These are phyloP conservation scores for Dendrostoma leiphaemia DNA, from an alignment of 2,329 filamentous ascomycete genomes.

Conservation along the genomic window DNA sequence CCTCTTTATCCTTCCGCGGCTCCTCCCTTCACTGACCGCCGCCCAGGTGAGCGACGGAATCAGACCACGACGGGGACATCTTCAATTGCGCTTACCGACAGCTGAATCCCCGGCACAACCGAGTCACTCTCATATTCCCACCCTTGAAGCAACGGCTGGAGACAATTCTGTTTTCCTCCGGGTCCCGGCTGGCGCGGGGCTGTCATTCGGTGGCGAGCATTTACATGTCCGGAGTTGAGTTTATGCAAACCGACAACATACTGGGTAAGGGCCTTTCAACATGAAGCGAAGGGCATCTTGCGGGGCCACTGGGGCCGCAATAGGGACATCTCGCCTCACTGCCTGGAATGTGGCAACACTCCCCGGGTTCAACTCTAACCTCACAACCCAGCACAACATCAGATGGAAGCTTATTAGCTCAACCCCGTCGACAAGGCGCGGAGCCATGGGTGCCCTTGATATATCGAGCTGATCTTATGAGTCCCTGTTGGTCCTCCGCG, in stretches of 20 bases:
- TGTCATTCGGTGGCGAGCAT: too few species aligned
- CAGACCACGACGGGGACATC: neutral
- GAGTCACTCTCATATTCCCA: neutral
- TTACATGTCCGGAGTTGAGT: too few species aligned
- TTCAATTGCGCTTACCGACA: neutral
- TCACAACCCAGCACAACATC: too few species aligned
- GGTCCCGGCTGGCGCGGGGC: too few species aligned
- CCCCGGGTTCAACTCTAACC: neutral
- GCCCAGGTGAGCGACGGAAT: neutral
- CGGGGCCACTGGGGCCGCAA: too few species aligned
- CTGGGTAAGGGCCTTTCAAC: too few species aligned
- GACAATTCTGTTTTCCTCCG: too few species aligned
- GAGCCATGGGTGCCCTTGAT: neutral
- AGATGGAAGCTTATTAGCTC: too few species aligned
- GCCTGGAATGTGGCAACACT: too few species aligned
- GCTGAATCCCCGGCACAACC: neutral
- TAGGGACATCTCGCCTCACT: too few species aligned
- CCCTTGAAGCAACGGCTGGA: neutral
- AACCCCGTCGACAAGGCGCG: neutral
- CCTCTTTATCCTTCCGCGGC: neutral
- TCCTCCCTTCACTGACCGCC: neutral
- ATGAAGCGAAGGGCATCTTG: too few species aligned
- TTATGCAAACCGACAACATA: too few species aligned
- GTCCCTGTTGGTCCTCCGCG: neutral
- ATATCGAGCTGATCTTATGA: slow-evolving; percentile 11